Evolutionary conservation across 208 protist species (phyloP).

Genomic region (Acanthamoeba lenticulata): DNA sequence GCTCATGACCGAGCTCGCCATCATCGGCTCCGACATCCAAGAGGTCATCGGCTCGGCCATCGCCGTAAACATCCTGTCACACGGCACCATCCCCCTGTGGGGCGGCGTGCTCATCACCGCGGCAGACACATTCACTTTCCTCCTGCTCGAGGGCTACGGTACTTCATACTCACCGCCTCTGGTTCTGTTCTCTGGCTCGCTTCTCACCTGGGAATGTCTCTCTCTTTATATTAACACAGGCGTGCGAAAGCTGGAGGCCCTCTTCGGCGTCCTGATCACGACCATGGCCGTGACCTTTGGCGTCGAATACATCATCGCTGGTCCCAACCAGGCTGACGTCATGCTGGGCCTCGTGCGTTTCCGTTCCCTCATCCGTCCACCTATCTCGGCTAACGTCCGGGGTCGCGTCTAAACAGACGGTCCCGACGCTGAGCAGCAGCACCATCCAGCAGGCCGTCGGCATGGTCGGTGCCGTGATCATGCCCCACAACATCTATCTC

Average conservation of each 20-base stretch:
- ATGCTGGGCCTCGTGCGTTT: constrained; percentile 20
- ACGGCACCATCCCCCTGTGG: constrained; percentile 83
- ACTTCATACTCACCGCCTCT: not conserved
- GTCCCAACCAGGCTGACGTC: constrained; percentile 71
- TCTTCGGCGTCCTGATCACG: constrained; percentile 82
- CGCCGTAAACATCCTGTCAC: constrained; percentile 81
- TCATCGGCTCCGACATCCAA: constrained; percentile 86
- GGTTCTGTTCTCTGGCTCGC: not conserved
- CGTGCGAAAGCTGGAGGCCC: constrained; percentile 77
- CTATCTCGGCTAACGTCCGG: not conserved
- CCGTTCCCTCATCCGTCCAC: not conserved
- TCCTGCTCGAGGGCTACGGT: constrained; percentile 84
- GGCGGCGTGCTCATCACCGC: constrained; percentile 86
- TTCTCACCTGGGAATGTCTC: constrained; percentile 50
- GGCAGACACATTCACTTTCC: constrained; percentile 87
- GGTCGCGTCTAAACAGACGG: not conserved
- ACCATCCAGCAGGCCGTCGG: constrained; percentile 75
- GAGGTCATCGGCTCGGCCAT: constrained; percentile 85
- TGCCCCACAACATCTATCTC: constrained; percentile 91
- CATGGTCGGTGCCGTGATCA: constrained; percentile 89
- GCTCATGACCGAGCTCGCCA: constrained; percentile 88
- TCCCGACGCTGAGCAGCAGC: not conserved
- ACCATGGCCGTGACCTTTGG: constrained; percentile 84
- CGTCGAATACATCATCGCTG: constrained; percentile 79
- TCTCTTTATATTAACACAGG: not conserved